Conservation (phyloP, 176 grass and related monocot species). For the Sorghum bicolor region DNA sequence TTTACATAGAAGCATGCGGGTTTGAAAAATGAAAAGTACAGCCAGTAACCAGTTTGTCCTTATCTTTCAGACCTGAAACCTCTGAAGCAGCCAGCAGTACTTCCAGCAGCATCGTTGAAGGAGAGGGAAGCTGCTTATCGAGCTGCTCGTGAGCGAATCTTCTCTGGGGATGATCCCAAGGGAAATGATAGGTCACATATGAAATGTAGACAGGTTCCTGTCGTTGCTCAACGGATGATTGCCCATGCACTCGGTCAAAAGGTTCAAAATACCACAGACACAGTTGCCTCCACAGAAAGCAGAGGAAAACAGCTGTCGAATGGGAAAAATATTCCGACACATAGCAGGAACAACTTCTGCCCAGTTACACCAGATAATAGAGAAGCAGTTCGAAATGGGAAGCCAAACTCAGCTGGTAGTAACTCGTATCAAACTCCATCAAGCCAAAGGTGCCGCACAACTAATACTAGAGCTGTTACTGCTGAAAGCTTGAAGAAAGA, state of each 20-base stretch:
- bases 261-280: slow-evolving; percentile 33
- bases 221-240: slow-evolving; percentile 88
- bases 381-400: slow-evolving; percentile 12
- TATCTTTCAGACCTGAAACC: slow-evolving; percentile 39
- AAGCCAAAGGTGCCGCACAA: slow-evolving; percentile 8
- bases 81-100: slow-evolving; percentile 18
- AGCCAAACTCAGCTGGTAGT: not conserved
- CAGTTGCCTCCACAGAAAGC: not conserved
- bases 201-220: slow-evolving; percentile 58
- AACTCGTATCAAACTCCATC: not conserved
- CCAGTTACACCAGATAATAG: slow-evolving; percentile 1
- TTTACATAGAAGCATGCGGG: not conserved
- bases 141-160: slow-evolving; percentile 77
- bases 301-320: slow-evolving; percentile 37
- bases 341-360: slow-evolving; percentile 1
- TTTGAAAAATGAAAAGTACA: not conserved
- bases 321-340: not conserved
- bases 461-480: slow-evolving; percentile 17
- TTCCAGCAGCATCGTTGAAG: slow-evolving; percentile 47
- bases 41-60: not conserved
- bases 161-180: slow-evolving; percentile 35
- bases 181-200: slow-evolving; percentile 27
- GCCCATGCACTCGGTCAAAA: slow-evolving; percentile 87
- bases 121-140: slow-evolving; percentile 86
- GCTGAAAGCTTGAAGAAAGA: slow-evolving; percentile 74